Evolutionary conservation across 2,329 filamentous ascomycete genomes (phyloP).

Genomic region (Venturia aucupariae): DNA sequence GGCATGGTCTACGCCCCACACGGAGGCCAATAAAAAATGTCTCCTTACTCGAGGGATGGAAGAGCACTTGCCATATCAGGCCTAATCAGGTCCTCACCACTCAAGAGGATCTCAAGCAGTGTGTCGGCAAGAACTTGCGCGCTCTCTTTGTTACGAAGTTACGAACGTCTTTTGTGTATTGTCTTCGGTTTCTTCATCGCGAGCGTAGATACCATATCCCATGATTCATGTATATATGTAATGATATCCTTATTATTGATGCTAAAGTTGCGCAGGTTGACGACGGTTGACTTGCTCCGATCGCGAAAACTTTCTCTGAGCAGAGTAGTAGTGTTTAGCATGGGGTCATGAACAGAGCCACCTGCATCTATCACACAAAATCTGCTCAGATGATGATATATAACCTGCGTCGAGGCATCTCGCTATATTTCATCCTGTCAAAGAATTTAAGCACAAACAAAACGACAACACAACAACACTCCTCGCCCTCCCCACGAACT

Average conservation of each 20-base stretch:
- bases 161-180: background rate
- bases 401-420: no score
- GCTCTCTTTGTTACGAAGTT: background rate
- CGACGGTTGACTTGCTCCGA: background rate
- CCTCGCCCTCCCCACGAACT: background rate
- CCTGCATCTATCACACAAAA: no score
- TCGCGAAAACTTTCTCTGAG: background rate
- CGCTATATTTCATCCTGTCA: no score
- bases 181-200: background rate
- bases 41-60: background rate
- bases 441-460: no score
- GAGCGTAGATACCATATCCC: background rate
- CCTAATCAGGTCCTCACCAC: background rate
- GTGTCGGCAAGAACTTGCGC: background rate
- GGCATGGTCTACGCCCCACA: conserved; percentile 12
- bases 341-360: no score
- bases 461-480: background rate
- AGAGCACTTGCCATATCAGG: background rate
- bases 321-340: no score
- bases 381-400: no score
- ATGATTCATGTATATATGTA: background rate
- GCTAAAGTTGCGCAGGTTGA: background rate
- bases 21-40: background rate
- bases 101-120: background rate
- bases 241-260: background rate